These are phyloP conservation scores for Coniochaeta sp. DNA, from an alignment of 2,329 filamentous ascomycete genomes.

Conservation along the genomic window DNA sequence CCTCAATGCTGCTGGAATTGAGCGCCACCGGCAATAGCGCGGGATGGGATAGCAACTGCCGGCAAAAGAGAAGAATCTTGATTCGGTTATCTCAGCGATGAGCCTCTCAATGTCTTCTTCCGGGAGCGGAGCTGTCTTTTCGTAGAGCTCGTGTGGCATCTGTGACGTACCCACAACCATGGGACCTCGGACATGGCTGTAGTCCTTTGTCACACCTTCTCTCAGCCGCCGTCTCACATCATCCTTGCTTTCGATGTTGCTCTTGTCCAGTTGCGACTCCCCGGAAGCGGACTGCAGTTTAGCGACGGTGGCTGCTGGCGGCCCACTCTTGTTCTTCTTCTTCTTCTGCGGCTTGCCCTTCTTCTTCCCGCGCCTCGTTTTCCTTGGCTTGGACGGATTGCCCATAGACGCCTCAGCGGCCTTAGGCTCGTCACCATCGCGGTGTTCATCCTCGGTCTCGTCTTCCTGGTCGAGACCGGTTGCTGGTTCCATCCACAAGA, in stretches of 20 bases:
- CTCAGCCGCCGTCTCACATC: constrained; percentile 31
- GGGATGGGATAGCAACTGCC: constrained; percentile 36
- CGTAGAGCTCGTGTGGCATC: constrained; percentile 18
- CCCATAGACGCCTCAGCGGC: no score
- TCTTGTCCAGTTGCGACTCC: no score
- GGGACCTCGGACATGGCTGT: constrained; percentile 21
- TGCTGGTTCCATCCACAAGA: constrained; percentile 31
- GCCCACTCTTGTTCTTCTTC: no score
- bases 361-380: no score
- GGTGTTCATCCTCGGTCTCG: no score
- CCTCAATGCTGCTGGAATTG: constrained; percentile 32
- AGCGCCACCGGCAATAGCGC: constrained; percentile 36
- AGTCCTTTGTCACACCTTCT: constrained; percentile 28
- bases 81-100: constrained; percentile 39
- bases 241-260: constrained; percentile 33
- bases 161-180: constrained; percentile 25
- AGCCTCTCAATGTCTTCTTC: constrained; percentile 34
- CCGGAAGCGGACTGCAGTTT: no score
- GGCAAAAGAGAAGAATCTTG: constrained; percentile 40
- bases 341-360: no score
- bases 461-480: no score
- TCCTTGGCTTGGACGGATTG: no score
- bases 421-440: no score
- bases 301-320: no score
- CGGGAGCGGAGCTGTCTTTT: constrained; percentile 28